Evolutionary conservation across 192 early-diverging fungal genomes (phyloP).

Genomic region (Linnemannia exigua): DNA sequence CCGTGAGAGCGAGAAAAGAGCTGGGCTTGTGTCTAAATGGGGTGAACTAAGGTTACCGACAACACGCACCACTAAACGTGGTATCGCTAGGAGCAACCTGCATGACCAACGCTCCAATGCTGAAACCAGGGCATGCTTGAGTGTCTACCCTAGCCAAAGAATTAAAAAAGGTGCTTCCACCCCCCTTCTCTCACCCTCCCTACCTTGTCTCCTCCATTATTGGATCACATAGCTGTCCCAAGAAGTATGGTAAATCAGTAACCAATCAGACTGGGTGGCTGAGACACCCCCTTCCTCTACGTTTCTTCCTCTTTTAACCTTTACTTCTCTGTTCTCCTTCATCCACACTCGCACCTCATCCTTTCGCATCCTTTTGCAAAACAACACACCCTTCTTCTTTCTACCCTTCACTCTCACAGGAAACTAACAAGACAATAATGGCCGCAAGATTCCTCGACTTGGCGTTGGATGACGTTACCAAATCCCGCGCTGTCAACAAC

Average conservation of each 20-base stretch:
- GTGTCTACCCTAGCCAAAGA: no score
- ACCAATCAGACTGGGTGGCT: background rate
- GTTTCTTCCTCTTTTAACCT: background rate
- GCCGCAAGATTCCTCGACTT: constrained; percentile 57
- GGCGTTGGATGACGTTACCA: constrained; percentile 53
- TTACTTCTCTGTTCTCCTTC: background rate
- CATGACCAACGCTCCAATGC: no score
- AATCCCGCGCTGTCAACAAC: constrained; percentile 41
- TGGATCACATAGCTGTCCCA: background rate
- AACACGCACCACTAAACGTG: background rate
- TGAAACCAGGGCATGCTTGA: background rate
- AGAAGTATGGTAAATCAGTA: background rate
- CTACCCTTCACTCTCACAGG: background rate
- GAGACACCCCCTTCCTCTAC: background rate
- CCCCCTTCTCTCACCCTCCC: no score
- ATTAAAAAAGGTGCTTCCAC: no score
- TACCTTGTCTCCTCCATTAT: no score
- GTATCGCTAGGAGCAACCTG: no score
- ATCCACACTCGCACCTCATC: background rate
- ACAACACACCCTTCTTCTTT: background rate
- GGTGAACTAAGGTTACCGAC: background rate
- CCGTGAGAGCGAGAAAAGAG: background rate
- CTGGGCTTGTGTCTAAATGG: background rate
- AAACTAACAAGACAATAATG: constrained; percentile 16
- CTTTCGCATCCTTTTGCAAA: background rate